Evolutionary conservation across 164 flowering plant species (phyloP).

Genomic region (Chimonanthus salicifolius): DNA sequence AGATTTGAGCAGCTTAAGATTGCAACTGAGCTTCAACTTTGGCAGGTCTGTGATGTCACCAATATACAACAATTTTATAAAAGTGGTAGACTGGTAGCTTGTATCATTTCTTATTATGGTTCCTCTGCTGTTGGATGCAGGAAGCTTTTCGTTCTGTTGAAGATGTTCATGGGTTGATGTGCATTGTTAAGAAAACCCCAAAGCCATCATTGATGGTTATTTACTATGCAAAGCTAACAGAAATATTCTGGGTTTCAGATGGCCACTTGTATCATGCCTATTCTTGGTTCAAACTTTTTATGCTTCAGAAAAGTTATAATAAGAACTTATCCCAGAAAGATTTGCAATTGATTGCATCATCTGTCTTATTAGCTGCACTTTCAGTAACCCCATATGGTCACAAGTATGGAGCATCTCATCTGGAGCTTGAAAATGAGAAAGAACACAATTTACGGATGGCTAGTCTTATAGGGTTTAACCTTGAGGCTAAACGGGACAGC

Average conservation of each 20-base stretch:
- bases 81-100: not conserved
- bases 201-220: constrained; percentile 82
- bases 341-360: constrained; percentile 85
- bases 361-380: constrained; percentile 92
- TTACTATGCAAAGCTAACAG: constrained; percentile 86
- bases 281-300: constrained; percentile 89
- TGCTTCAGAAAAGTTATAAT: constrained; percentile 77
- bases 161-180: constrained; percentile 91
- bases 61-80: not conserved
- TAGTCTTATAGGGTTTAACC: constrained; percentile 70
- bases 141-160: constrained; percentile 96
- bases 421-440: constrained; percentile 86
- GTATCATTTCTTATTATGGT: not conserved
- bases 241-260: constrained; percentile 72
- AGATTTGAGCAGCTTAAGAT: constrained; percentile 94
- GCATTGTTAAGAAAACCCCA: constrained; percentile 92
- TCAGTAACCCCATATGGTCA: constrained; percentile 65
- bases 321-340: constrained; percentile 85
- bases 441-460: constrained; percentile 79
- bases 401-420: constrained; percentile 59
- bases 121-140: constrained; percentile 27
- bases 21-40: constrained; percentile 90
- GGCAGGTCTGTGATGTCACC: constrained; percentile 59
- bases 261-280: constrained; percentile 92
- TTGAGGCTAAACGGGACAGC: constrained; percentile 65